phyloP scores from a whole-genome alignment of 495 filamentous ascomycete species.

The Glutinoglossum americanum region DNA sequence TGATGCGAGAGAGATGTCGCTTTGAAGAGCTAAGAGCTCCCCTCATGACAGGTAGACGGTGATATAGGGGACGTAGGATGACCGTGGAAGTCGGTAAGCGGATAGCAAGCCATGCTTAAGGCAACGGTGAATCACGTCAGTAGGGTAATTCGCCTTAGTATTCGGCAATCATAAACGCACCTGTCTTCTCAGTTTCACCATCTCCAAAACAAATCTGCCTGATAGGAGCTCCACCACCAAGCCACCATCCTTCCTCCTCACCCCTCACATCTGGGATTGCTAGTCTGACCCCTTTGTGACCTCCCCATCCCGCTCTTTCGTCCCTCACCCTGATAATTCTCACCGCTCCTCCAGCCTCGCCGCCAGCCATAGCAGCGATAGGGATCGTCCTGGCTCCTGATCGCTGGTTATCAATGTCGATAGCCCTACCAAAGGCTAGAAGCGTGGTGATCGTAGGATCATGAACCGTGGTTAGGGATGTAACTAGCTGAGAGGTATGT shows the following conservation, averaged over 20 bases:
- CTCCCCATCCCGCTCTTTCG: slow-evolving; percentile 25
- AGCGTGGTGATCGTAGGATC: slow-evolving; percentile 14
- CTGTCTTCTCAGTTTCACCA: slow-evolving; percentile 18
- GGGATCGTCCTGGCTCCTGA: slow-evolving; percentile 3
- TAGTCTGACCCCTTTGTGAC: slow-evolving; percentile 17
- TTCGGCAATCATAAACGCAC: neutral
- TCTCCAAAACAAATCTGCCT: slow-evolving; percentile 41
- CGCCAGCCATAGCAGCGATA: slow-evolving; percentile 26
- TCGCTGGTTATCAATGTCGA: slow-evolving; percentile 9
- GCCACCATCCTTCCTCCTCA: slow-evolving; percentile 31
- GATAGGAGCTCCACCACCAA: slow-evolving; percentile 33
- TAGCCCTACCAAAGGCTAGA: slow-evolving; percentile 13
- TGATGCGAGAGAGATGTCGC: slow-evolving; percentile 28
- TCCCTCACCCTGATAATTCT: slow-evolving; percentile 22
- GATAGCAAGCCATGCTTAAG: slow-evolving; percentile 37
- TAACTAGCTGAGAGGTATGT: slow-evolving; percentile 13
- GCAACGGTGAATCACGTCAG: neutral
- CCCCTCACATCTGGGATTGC: slow-evolving; percentile 12
- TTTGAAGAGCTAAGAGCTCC: neutral
- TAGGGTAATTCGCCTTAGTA: slow-evolving; percentile 1
- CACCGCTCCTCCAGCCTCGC: slow-evolving; percentile 29
- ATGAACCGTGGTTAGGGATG: slow-evolving; percentile 6
- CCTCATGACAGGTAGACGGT: slow-evolving; percentile 8
- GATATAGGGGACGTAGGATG: slow-evolving; percentile 36
- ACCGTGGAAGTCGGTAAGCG: slow-evolving; percentile 32